Conservation (phyloP, 179 eudicot genomes). For the Nepenthes alata region DNA sequence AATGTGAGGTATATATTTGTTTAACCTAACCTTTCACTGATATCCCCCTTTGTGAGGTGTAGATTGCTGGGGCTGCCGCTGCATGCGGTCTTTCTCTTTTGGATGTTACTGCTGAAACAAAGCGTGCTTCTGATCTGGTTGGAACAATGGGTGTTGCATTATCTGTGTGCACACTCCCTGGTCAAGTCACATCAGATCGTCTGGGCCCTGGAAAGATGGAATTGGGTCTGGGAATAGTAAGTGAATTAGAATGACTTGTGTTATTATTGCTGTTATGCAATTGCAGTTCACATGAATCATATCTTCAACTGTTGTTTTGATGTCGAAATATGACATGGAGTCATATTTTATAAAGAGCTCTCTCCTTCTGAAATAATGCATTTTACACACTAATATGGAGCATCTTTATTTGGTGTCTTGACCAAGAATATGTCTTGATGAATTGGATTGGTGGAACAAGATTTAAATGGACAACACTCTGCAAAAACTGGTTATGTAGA, state of each 20-base stretch:
- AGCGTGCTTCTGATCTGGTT: conserved; percentile 70
- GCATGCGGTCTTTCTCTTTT: conserved; percentile 69
- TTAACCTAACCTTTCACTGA: neutral
- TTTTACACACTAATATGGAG: no score
- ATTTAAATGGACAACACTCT: no score
- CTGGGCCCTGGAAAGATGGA: conserved; percentile 98
- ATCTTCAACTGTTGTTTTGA: no score
- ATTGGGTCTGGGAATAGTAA: conserved; percentile 97
- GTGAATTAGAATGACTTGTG: conserved; percentile 8
- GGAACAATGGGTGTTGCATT: conserved; percentile 99
- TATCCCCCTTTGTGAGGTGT: conserved; percentile 6
- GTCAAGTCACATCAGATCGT: conserved; percentile 79
- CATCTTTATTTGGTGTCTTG: no score
- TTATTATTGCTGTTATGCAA: neutral
- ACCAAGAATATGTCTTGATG: no score
- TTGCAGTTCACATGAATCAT: neutral
- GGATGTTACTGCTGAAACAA: conserved; percentile 81
- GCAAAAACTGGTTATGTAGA: no score
- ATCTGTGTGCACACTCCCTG: conserved; percentile 91
- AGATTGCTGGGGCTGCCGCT: conserved; percentile 99
- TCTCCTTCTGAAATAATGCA: no score
- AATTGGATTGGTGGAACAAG: no score
- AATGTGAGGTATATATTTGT: neutral
- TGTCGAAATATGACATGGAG: no score
- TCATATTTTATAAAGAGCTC: no score